phyloP scores from a whole-genome alignment of 1,284 basidiomycete species.

The Ustilago trichophora region DNA sequence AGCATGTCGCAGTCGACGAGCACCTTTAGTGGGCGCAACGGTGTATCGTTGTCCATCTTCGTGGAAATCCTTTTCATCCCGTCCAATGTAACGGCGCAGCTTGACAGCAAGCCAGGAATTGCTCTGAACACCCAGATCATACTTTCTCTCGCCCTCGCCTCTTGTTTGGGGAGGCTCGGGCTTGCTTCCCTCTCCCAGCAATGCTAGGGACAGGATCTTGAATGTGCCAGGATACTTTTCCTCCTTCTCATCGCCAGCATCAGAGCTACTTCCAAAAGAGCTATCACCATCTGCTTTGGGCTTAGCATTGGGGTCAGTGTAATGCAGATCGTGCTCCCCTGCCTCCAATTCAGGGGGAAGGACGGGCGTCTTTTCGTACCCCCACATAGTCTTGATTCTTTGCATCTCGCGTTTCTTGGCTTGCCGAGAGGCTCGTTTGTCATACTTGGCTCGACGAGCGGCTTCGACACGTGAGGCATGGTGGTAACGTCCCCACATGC shows the following conservation, averaged over 20 bases:
- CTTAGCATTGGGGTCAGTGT: constrained; percentile 7
- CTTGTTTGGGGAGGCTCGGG: constrained; percentile 19
- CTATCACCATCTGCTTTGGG: constrained; percentile 8
- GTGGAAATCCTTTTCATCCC: constrained; percentile 4
- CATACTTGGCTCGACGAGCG: constrained; percentile 9
- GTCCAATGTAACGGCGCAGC: constrained; percentile 26
- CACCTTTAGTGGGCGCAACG: not conserved
- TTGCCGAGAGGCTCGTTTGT: constrained; percentile 6
- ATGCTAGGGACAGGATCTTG: constrained; percentile 21
- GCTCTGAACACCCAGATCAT: constrained; percentile 27
- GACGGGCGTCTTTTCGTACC: constrained; percentile 24
- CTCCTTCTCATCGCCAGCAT: constrained; percentile 6
- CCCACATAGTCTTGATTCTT: constrained; percentile 42
- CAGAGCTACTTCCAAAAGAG: constrained; percentile 21
- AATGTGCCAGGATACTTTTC: constrained; percentile 34
- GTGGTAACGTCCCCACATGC: constrained; percentile 53
- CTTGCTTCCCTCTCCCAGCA: constrained; percentile 29
- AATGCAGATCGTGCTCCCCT: constrained; percentile 28
- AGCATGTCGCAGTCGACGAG: constrained; percentile 9
- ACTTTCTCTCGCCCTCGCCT: constrained; percentile 20
- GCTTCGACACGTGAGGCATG: constrained; percentile 38
- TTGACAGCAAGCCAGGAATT: constrained; percentile 33
- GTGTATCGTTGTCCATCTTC: constrained; percentile 15
- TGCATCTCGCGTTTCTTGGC: constrained; percentile 37
- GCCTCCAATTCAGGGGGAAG: constrained; percentile 18